Conservation (phyloP, 2,329 filamentous ascomycete species). For the Sporothrix protearum region DNA sequence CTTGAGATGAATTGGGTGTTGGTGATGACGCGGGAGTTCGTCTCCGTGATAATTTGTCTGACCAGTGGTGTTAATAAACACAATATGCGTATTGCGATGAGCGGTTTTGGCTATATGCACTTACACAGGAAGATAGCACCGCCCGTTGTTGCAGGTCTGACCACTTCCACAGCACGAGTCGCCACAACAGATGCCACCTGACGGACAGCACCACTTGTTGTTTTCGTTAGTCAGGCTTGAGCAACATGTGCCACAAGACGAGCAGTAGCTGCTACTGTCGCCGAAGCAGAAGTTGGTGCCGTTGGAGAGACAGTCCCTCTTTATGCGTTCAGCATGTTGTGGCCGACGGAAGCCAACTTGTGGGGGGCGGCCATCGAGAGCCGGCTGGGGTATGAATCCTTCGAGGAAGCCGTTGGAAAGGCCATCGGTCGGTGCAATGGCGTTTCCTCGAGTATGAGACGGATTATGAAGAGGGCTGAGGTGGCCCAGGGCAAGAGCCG, state of each 20-base stretch:
- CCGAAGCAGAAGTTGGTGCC: slow-evolving; percentile 38
- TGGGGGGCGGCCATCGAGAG: slow-evolving; percentile 28
- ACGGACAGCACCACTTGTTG: slow-evolving; percentile 32
- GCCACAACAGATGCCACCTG: slow-evolving; percentile 34
- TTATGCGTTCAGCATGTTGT: slow-evolving; percentile 26
- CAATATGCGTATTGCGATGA: not conserved
- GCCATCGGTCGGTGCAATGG: not conserved
- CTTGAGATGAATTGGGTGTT: slow-evolving; percentile 24
- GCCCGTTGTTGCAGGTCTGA: slow-evolving; percentile 33
- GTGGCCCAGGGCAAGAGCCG: slow-evolving; percentile 20
- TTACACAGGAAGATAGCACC: slow-evolving; percentile 31
- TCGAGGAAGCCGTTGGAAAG: slow-evolving; percentile 8
- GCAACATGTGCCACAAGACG: slow-evolving; percentile 35
- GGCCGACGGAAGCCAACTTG: slow-evolving; percentile 25
- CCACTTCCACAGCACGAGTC: slow-evolving; percentile 34
- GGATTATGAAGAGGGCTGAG: not conserved
- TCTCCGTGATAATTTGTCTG: slow-evolving; percentile 27
- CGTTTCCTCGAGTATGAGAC: not conserved
- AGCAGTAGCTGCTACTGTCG: slow-evolving; percentile 32
- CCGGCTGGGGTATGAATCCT: slow-evolving; percentile 22
- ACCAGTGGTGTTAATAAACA: not conserved
- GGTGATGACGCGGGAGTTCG: slow-evolving; percentile 18
- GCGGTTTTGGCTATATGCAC: not conserved
- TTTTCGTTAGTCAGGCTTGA: slow-evolving; percentile 22
- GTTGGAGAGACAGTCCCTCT: slow-evolving; percentile 34